Evolutionary conservation across 73 alveolate species (phyloP), one percentile per base, ranked within the genome.

Genomic region (Effrenium voratum): DNA sequence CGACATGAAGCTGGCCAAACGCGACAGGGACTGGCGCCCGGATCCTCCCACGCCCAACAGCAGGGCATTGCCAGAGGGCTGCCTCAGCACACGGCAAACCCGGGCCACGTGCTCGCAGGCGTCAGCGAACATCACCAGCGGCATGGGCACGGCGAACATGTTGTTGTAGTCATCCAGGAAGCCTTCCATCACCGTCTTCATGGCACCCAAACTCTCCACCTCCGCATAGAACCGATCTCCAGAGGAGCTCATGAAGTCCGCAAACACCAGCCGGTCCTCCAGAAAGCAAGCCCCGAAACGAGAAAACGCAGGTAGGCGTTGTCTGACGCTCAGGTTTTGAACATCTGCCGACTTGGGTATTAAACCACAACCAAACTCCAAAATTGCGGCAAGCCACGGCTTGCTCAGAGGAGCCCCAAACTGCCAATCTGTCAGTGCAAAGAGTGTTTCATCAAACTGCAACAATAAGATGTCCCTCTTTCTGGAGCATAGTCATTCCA

Each of bases 51-150:
- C 99, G 68, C 99, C 99, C 80, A 99, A 99, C 66, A 99, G 98
- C 49, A 99, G 99, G 3, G 99, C 99, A 97, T 99, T 99, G 81
- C 99, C 99, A 80, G 99, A 98, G 19, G 99, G 99, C 98, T 99
- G 99, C 99, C 99, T 99, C 80, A 99, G 99, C 41, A 99, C 99
- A 81, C 99, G 99, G 93, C 99, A 99, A 19, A 99, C 99, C 75
- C 99, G 99, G 63, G 99, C 95, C n/a, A 99, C 99, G 94, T 99
- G 99, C 76, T 99, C 99, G 93, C 99, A 99, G 76, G 99, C 99
- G 96, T 99, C 99, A 84, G 99, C 99, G 99, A 99, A 99, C 99
- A 99, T 99, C 55, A 99, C 99, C 73, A 99, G 99, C 91, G 99
- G 99, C 99, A 99, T 99, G 73, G 99, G 99, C 94, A 98, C 99